Conservation (phyloP, 306 rosid genomes). For the Vigna radiata region DNA sequence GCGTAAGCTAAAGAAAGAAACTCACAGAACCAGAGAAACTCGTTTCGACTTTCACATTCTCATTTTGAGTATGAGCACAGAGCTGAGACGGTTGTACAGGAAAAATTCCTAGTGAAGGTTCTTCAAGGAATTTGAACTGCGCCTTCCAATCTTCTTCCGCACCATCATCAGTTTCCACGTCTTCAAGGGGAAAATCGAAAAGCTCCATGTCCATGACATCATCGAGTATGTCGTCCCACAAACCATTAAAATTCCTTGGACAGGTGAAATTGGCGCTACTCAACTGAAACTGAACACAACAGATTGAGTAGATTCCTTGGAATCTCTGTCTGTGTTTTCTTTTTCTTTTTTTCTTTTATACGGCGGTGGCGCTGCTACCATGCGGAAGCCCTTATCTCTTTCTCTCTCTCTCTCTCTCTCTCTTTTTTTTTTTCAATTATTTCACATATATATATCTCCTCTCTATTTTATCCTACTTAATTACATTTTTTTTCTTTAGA, state of each 20-base stretch:
- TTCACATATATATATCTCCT: no score
- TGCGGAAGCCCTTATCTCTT: slow-evolving; percentile 32
- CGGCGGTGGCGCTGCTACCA: slow-evolving; percentile 35
- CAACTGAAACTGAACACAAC: slow-evolving; percentile 1
- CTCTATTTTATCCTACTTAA: not conserved
- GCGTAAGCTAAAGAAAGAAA: not conserved
- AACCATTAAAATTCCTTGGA: slow-evolving; percentile 46
- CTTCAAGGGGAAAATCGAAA: slow-evolving; percentile 70
- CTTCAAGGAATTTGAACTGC: slow-evolving; percentile 61
- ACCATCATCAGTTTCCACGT: slow-evolving; percentile 54
- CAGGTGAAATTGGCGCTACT: not conserved
- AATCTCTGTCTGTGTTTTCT: not conserved
- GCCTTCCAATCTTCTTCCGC: slow-evolving; percentile 68
- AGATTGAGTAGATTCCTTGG: slow-evolving; percentile 22
- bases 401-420: not conserved
- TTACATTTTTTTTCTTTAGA: no score
- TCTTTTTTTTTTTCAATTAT: not conserved
- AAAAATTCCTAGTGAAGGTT: slow-evolving; percentile 57
- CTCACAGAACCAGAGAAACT: slow-evolving; percentile 59
- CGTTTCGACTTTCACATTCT: slow-evolving; percentile 39
- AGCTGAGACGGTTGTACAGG: slow-evolving; percentile 38
- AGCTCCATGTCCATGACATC: slow-evolving; percentile 50
- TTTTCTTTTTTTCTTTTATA: not conserved
- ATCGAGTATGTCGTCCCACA: slow-evolving; percentile 49
- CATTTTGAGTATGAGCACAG: slow-evolving; percentile 20